Evolutionary conservation across 1,139 yeast species (phyloP).

Genomic region (Kodamaea ohmeri): DNA sequence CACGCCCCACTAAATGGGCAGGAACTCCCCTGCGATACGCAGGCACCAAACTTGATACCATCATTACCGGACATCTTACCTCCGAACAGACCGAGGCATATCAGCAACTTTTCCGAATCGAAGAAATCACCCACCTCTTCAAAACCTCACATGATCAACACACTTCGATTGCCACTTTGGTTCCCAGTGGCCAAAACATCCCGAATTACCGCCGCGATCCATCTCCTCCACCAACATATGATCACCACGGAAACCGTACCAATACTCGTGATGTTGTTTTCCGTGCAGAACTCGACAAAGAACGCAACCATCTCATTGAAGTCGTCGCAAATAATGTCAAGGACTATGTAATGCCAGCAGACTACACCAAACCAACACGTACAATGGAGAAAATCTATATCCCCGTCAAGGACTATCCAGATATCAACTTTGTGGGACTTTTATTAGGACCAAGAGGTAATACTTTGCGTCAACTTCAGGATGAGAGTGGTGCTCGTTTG

Average conservation of each 20-base stretch:
- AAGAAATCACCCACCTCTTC: conserved; percentile 57
- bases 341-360: conserved; percentile 77
- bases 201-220: conserved; percentile 54
- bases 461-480: conserved; percentile 77
- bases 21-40: conserved; percentile 38
- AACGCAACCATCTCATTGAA: conserved; percentile 75
- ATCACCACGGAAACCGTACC: conserved; percentile 72
- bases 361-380: conserved; percentile 67
- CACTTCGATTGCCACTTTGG: conserved; percentile 37
- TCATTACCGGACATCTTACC: conserved; percentile 56
- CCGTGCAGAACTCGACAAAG: conserved; percentile 63
- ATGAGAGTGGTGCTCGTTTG: conserved; percentile 78
- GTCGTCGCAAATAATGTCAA: conserved; percentile 70
- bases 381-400: conserved; percentile 80
- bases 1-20: conserved; percentile 37
- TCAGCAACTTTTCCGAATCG: conserved; percentile 70
- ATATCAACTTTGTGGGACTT: conserved; percentile 87
- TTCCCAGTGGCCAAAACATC: conserved; percentile 35
- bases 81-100: conserved; percentile 85
- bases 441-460: conserved; percentile 95
- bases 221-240: conserved; percentile 93
- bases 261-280: conserved; percentile 79
- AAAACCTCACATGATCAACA: conserved; percentile 53
- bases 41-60: conserved; percentile 36
- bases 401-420: conserved; percentile 87